Evolutionary conservation across 2,329 filamentous ascomycete species (phyloP).

Genomic region (Knufia fluminis): DNA sequence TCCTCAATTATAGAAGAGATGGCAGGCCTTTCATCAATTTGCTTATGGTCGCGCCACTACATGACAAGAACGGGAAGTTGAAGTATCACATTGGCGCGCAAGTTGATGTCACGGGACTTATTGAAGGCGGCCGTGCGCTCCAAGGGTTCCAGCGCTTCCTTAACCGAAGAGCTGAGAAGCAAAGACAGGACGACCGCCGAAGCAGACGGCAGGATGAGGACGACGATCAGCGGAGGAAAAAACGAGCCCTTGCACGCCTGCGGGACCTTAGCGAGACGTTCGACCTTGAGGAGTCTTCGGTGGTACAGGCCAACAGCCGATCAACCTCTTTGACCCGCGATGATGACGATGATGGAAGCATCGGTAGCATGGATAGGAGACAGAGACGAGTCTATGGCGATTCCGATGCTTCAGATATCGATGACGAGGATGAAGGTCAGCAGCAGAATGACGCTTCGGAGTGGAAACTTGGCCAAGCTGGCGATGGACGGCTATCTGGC

Average conservation of each 20-base stretch:
- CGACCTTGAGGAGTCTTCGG: conserved; percentile 24
- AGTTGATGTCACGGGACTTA: conserved; percentile 25
- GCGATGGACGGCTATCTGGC: conserved; percentile 21
- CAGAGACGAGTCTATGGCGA: conserved; percentile 13
- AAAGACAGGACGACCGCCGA: conserved; percentile 10
- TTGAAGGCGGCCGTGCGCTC: conserved; percentile 24
- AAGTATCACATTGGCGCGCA: conserved; percentile 28
- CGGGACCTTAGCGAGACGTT: conserved; percentile 26
- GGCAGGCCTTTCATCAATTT: conserved; percentile 28
- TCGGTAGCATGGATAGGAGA: conserved; percentile 11
- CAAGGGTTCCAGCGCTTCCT: conserved; percentile 24
- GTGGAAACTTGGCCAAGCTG: conserved; percentile 18
- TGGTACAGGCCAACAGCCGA: conserved; percentile 20
- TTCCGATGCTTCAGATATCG: conserved; percentile 13
- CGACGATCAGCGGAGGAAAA: conserved; percentile 11
- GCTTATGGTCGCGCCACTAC: conserved; percentile 26
- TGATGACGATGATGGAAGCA: conserved; percentile 17
- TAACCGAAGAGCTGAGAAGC: conserved; percentile 7
- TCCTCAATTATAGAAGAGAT: conserved; percentile 34
- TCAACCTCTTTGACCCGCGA: conserved; percentile 19
- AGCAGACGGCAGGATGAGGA: background rate
- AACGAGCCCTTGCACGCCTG: conserved; percentile 19
- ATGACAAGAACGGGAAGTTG: conserved; percentile 26
- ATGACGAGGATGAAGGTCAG: conserved; percentile 6
- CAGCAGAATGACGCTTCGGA: conserved; percentile 4